Conservation (phyloP, 2,329 filamentous ascomycete species). For the Trichoderma sp. region DNA sequence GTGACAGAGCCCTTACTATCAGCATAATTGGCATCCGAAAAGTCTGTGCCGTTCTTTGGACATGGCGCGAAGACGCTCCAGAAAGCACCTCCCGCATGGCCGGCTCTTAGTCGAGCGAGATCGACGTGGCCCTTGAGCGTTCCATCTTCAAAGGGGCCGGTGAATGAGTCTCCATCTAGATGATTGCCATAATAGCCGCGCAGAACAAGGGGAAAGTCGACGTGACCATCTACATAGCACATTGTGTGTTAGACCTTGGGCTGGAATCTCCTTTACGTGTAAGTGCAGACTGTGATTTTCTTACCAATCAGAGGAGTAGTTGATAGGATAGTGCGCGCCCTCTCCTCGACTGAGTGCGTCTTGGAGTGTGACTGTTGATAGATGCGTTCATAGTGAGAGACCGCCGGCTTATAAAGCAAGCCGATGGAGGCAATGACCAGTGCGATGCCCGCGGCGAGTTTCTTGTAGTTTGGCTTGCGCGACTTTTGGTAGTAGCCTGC, state of each 20-base stretch:
- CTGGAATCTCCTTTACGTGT: not conserved
- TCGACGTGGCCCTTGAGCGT: slow-evolving; percentile 72
- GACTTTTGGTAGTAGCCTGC: not conserved
- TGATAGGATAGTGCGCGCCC: slow-evolving; percentile 46
- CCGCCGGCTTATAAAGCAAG: slow-evolving; percentile 29
- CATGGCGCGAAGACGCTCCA: slow-evolving; percentile 87
- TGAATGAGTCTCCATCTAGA: slow-evolving; percentile 73
- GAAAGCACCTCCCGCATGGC: slow-evolving; percentile 80
- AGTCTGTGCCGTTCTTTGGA: slow-evolving; percentile 68
- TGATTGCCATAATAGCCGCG: slow-evolving; percentile 68
- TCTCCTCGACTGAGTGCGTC: slow-evolving; percentile 41
- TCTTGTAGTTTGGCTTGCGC: slow-evolving; percentile 28
- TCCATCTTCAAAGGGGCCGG: slow-evolving; percentile 69
- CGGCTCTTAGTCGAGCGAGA: slow-evolving; percentile 68
- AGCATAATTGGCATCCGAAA: slow-evolving; percentile 69
- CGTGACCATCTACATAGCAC: slow-evolving; percentile 69
- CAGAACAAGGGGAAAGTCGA: slow-evolving; percentile 78
- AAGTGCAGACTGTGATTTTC: not conserved
- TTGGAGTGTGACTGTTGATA: slow-evolving; percentile 29
- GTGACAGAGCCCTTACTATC: slow-evolving; percentile 46
- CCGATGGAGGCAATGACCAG: slow-evolving; percentile 30
- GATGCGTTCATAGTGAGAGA: slow-evolving; percentile 26
- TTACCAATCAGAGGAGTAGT: slow-evolving; percentile 51
- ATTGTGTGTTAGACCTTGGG: not conserved
- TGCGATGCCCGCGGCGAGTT: slow-evolving; percentile 26